Evolutionary conservation across 768 basidiomycete species (phyloP).

Genomic region (Kwoniella mangroviensis): DNA sequence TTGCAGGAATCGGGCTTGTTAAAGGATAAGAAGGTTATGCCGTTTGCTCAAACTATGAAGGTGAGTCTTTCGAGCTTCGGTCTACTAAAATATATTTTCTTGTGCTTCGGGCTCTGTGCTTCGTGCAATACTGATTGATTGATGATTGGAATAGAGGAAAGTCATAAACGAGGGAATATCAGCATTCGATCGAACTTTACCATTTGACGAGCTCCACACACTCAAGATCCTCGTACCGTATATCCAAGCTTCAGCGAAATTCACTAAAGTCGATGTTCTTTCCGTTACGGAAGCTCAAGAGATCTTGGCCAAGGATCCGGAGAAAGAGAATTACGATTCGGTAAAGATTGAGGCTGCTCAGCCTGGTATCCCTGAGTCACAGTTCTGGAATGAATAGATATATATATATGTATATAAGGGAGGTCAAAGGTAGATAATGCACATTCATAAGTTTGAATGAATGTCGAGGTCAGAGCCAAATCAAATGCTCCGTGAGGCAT

Average conservation of each 20-base stretch:
- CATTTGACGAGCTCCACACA: conserved; percentile 79
- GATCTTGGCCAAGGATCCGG: conserved; percentile 63
- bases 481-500: neutral
- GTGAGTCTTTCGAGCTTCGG: conserved; percentile 60
- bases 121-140: neutral
- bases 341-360: conserved; percentile 79
- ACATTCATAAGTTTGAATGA: neutral
- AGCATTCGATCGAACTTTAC: conserved; percentile 78
- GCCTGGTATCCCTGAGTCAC: conserved; percentile 82
- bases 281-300: conserved; percentile 73
- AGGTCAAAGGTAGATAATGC: neutral
- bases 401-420: neutral
- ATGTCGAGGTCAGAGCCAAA: too few relatives aligned
- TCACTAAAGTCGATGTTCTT: conserved; percentile 63
- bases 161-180: conserved; percentile 65
- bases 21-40: conserved; percentile 96
- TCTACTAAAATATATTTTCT: neutral
- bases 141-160: conserved; percentile 7
- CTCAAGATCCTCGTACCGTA: conserved; percentile 75
- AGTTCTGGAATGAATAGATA: conserved; percentile 69
- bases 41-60: conserved; percentile 91
- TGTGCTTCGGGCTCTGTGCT: neutral
- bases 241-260: conserved; percentile 66
- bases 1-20: conserved; percentile 75
- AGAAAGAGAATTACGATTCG: conserved; percentile 66